These are phyloP conservation scores for Colletotrichum truncatum DNA, from an alignment of 2,329 filamentous ascomycete species.

Conservation along the genomic window DNA sequence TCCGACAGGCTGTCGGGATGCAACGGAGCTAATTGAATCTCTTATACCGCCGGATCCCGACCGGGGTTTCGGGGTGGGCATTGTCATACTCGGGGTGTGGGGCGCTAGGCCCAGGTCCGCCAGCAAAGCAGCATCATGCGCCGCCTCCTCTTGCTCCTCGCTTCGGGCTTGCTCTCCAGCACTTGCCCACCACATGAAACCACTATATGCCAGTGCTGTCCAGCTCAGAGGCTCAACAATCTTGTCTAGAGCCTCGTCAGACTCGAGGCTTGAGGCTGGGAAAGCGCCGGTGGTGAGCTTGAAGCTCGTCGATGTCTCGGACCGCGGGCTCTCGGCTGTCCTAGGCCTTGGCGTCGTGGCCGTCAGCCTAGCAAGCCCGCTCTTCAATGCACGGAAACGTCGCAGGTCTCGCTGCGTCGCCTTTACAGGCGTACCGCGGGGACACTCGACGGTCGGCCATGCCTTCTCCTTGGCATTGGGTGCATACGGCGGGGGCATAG, in stretches of 20 bases:
- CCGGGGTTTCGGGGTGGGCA: conserved; percentile 33
- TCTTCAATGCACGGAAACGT: conserved; percentile 76
- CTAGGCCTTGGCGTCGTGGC: conserved; percentile 27
- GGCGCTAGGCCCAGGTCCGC: conserved; percentile 51
- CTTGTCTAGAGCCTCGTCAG: conserved; percentile 60
- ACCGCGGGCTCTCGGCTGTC: conserved; percentile 36
- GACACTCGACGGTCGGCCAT: conserved; percentile 81
- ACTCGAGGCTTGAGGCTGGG: conserved; percentile 39
- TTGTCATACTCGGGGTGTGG: conserved; percentile 37
- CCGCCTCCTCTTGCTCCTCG: conserved; percentile 67
- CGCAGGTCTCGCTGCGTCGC: conserved; percentile 91
- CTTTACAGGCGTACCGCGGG: conserved; percentile 72
- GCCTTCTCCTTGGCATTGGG: conserved; percentile 66
- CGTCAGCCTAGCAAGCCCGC: conserved; percentile 64
- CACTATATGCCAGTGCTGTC: conserved; percentile 80
- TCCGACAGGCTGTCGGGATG: conserved; percentile 32
- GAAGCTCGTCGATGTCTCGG: conserved; percentile 35
- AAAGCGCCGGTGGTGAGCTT: conserved; percentile 30
- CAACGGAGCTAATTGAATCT: conserved; percentile 57
- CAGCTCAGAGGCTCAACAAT: conserved; percentile 72
- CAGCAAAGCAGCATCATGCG: conserved; percentile 64
- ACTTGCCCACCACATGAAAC: conserved; percentile 92
- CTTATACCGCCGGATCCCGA: conserved; percentile 44
- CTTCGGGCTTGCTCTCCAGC: conserved; percentile 76
- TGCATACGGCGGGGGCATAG: conserved; percentile 73